Percentiles rank a stretch among this genome's conserved stretches.
Conservation (phyloP, 2,329 filamentous ascomycete genomes). For the Neonectria magnoliae region DNA sequence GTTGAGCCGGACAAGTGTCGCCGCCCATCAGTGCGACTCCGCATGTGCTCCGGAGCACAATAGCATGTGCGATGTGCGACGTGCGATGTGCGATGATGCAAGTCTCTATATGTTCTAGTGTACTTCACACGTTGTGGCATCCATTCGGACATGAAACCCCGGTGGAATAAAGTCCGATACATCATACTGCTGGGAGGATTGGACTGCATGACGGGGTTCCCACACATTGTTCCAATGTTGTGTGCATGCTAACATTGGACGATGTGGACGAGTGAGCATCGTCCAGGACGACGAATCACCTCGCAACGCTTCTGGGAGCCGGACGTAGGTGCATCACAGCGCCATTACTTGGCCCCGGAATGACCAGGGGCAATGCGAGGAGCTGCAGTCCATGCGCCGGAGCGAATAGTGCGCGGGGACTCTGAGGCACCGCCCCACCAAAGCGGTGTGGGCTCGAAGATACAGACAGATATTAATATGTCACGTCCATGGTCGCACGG, state of each 20-base stretch:
- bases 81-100: background rate
- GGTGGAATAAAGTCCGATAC: conserved; percentile 20
- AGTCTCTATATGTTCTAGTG: conserved; percentile 1
- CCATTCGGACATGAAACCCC: conserved; percentile 20
- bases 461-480: conserved; percentile 45
- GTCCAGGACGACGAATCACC: conserved; percentile 6
- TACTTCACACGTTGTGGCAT: background rate
- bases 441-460: conserved; percentile 41
- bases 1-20: background rate
- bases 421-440: conserved; percentile 33
- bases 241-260: conserved; percentile 2
- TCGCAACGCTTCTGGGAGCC: conserved; percentile 8
- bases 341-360: conserved; percentile 6
- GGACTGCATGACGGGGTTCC: conserved; percentile 14
- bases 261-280: conserved; percentile 7
- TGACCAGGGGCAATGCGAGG: conserved; percentile 16
- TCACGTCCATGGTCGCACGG: conserved; percentile 34
- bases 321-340: background rate
- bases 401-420: conserved; percentile 27
- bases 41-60: background rate
- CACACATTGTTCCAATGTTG: conserved; percentile 13
- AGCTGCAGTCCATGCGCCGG: conserved; percentile 17
- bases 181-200: background rate
- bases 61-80: background rate
- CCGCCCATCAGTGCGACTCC: background rate